A percentile compares a stretch with the other conserved stretches of the same genome.
Conservation (phyloP, 2,329 filamentous ascomycete species). For the Arthroderma uncinatum region DNA sequence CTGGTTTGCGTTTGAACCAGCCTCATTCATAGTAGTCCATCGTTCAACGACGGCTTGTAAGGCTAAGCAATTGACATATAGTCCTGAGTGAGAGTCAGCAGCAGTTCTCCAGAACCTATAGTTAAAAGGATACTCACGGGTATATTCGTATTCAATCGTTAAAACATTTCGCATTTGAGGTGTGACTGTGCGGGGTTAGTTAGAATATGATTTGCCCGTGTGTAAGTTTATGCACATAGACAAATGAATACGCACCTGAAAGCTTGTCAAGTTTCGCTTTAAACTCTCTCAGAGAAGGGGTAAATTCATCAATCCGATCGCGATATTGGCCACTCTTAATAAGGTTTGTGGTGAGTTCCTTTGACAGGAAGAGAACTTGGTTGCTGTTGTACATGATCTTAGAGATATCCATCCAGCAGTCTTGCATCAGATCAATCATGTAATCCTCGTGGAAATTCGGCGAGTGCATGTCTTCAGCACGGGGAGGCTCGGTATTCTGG, state of each 20-base stretch:
- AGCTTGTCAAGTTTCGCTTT: conserved; percentile 71
- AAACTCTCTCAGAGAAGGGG: conserved; percentile 68
- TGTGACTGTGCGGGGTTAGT: conserved; percentile 33
- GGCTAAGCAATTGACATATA: conserved; percentile 89
- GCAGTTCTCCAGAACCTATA: background rate
- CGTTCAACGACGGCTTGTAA: conserved; percentile 91
- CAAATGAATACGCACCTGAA: conserved; percentile 23
- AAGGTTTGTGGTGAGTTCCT: conserved; percentile 76
- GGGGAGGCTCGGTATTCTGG: conserved; percentile 27
- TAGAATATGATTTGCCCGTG: background rate
- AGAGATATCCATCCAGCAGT: conserved; percentile 91
- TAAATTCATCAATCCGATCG: conserved; percentile 66
- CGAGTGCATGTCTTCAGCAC: conserved; percentile 16
- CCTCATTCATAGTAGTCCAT: conserved; percentile 58
- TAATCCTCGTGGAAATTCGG: conserved; percentile 20
- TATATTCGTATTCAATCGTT: conserved; percentile 90
- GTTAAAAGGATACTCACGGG: conserved; percentile 44
- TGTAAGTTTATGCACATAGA: background rate
- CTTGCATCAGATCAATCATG: conserved; percentile 49
- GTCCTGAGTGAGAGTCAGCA: conserved; percentile 22
- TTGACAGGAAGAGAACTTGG: conserved; percentile 73
- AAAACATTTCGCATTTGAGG: conserved; percentile 61
- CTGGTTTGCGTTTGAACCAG: conserved; percentile 17
- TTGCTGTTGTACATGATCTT: conserved; percentile 87
- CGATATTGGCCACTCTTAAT: conserved; percentile 80